These are phyloP conservation scores for Penicillium goetzii DNA, from an alignment of 495 filamentous ascomycete species.

Conservation along the genomic window DNA sequence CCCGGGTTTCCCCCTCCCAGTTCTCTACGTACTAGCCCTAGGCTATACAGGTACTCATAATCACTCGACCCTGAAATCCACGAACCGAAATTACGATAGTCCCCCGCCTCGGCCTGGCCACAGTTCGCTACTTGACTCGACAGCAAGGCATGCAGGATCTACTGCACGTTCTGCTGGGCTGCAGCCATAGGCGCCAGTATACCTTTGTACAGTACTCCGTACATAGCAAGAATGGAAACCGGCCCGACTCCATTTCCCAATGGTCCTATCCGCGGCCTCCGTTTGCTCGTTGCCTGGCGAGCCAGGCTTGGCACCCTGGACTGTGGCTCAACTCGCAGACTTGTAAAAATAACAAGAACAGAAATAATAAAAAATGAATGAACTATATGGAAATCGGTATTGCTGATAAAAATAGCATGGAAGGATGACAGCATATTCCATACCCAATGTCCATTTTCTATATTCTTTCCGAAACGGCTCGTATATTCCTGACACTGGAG, in stretches of 20 bases:
- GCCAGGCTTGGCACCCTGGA: slow-evolving; percentile 25
- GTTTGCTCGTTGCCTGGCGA: slow-evolving; percentile 35
- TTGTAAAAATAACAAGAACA: neutral
- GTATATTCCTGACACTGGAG: neutral
- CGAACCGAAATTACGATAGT: slow-evolving; percentile 10
- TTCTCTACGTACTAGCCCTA: neutral
- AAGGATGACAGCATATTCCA: neutral
- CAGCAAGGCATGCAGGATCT: slow-evolving; percentile 2
- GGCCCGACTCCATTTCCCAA: slow-evolving; percentile 12
- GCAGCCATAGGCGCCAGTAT: neutral
- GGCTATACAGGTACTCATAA: too few relatives aligned
- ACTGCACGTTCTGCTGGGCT: slow-evolving; percentile 8
- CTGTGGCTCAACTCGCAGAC: slow-evolving; percentile 5
- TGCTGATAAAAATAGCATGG: neutral
- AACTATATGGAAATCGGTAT: neutral
- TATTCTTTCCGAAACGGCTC: neutral
- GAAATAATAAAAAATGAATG: neutral
- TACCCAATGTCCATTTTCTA: too few relatives aligned
- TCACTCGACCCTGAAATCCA: neutral
- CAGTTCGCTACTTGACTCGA: neutral
- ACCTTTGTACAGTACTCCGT: neutral
- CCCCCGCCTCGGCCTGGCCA: neutral
- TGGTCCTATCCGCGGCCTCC: slow-evolving; percentile 27
- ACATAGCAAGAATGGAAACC: slow-evolving; percentile 1
- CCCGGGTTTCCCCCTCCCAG: neutral